Base-by-base conservation (phyloP, 345 rosid genomes). In the Kernera saxatilis region DNA sequence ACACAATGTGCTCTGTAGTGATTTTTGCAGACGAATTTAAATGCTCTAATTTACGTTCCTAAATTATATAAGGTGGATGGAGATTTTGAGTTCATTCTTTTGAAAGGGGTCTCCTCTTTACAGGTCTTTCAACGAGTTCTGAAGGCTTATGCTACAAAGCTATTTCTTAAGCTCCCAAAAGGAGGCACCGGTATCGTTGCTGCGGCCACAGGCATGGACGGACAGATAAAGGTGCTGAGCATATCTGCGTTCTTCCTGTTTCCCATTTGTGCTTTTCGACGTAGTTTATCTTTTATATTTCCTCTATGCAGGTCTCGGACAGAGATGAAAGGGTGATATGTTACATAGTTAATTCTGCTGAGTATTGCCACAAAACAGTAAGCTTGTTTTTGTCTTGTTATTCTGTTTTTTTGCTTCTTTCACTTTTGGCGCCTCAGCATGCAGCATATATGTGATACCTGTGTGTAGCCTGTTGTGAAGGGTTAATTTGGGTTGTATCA, bases 161-260 rank as follows among this genome's bases (percentile, higher is more conserved):
- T 94, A 54, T 85, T 81, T 84, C 80, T 77, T 39, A 94, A 86
- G 80, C 86, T 94, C 64, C 99, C 99, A 13, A 94, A 88, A 80
- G 90, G 98, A 61, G 99, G 99, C 57, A 73, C 86, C 7, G 99
- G 99, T 57, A 85, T 94, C 64, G 99, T 94, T 77, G 99, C 99
- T 22, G 96, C 99, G 54, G 99, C 99, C 50, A 94, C 99, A 7
- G 98, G 99, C 64, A 88, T 88, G 86, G 99, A 94, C 64, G 90
- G 95, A 51, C 98, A 87, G 76, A 94, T 94, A 84, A 94, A 89
- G 96, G 99, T 94, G 69, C 25, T 26, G 59, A 26, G 8, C 7
- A 23, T 32, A 26, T 53, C 23, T 29, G 46, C 67, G 30, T 70
- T 40, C 55, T 67, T 61, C 26, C 18, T 67, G 21, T 33, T 55